phyloP scores from a whole-genome alignment of 768 basidiomycete species.

The Lentinula detonsa region DNA sequence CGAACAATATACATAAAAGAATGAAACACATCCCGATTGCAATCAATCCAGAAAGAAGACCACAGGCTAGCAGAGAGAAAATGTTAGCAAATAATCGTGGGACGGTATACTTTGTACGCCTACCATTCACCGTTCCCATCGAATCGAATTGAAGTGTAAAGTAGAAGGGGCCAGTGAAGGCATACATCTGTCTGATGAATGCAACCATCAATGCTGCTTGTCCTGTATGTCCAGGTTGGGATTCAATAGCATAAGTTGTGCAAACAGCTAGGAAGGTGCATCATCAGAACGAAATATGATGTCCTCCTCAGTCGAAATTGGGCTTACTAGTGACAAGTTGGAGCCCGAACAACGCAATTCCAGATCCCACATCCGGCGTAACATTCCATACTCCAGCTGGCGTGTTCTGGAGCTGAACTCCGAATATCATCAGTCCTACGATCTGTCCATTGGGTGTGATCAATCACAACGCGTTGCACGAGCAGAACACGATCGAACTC shows the following conservation, averaged over 20 bases:
- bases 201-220: slow-evolving; percentile 1
- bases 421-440: slow-evolving; percentile 1
- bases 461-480: too few relatives aligned
- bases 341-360: not conserved
- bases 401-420: not conserved
- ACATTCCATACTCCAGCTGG: slow-evolving; percentile 1
- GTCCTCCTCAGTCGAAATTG: not conserved
- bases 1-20: not conserved
- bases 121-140: not conserved
- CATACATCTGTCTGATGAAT: slow-evolving; percentile 5
- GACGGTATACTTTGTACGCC: not conserved
- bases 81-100: not conserved
- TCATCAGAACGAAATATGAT: not conserved
- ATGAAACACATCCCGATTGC: not conserved
- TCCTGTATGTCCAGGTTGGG: not conserved
- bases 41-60: slow-evolving; percentile 1
- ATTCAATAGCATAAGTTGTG: slow-evolving; percentile 5
- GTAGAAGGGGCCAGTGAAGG: slow-evolving; percentile 3
- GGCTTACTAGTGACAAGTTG: slow-evolving; percentile 3
- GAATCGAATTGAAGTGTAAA: not conserved
- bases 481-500: not conserved
- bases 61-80: not conserved
- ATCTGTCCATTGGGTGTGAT: not conserved
- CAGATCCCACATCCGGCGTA: slow-evolving; percentile 3
- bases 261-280: not conserved